Evolutionary conservation across 768 basidiomycete genomes (phyloP), one percentile per base, ranked within the genome.

Genomic region (Pleurotus tuoliensis): DNA sequence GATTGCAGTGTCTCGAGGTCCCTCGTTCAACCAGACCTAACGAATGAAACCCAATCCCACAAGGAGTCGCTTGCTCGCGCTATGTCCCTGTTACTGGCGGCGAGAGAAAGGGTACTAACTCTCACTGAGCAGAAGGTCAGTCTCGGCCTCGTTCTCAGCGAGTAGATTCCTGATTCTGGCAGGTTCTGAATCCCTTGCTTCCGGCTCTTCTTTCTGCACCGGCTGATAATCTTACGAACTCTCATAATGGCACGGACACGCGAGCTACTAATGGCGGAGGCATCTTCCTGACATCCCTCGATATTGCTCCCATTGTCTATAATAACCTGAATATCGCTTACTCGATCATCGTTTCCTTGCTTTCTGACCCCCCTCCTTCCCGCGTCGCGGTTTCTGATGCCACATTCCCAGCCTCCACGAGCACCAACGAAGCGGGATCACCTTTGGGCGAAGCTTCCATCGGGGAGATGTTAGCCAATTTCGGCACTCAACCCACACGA

Each of bases 111-210:
- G 50, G 87, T 86, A 22, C 80, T 92, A 43, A 86, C 82, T 37
- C 80, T 92, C 50, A 77, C 86, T 39, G 90, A 92, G 73, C 87
- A 87, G 75, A 82, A 88, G 56, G 86, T 88, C 65, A 55, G 79
- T 70, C 44, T 59, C 55, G 45, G 44, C 30, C 41, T 49, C 30
- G 25, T 44, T 38, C 16, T 30, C 9, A 47, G 30, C 7, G 30
- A 34, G 30, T 34, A 34, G 30, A 9, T 2, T 25, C 30, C 47
- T 56, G 24, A 34, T 50, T 46, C 20, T 34, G 13, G 20, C 67
- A 88, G 86, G 64, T 76, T 51, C 74, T 90, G 59, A 66, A 66
- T 39, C 86, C 88, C 16, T 59, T 76, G 37, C 75, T 82, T 41
- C 68, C 77, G 9, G 72, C 77, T 50, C 70, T 82, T 15, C 73